Percentiles rank a stretch among this genome's conserved stretches.
Evolutionary conservation across 148 eudicot genomes (phyloP).

Genomic region (Chenopodium album): DNA sequence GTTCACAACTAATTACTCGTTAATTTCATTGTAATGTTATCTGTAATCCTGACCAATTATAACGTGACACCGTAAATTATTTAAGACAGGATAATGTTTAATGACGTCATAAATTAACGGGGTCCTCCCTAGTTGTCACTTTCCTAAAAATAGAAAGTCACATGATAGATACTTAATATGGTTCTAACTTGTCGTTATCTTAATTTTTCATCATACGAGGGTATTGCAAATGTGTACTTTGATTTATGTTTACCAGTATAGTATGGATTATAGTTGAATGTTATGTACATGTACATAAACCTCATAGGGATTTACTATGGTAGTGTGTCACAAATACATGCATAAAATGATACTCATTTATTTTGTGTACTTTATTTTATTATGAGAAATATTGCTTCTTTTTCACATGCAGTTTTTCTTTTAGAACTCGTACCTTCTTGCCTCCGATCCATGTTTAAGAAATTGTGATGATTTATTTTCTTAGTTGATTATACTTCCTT

Average conservation of each 20-base stretch:
- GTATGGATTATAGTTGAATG: too few relatives aligned
- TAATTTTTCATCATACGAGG: neutral
- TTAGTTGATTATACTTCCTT: too few relatives aligned
- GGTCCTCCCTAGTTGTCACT: neutral
- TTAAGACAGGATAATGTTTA: too few relatives aligned
- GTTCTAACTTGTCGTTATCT: neutral
- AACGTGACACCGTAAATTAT: too few relatives aligned
- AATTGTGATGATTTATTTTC: neutral
- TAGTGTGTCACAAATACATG: neutral
- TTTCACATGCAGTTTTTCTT: too few relatives aligned
- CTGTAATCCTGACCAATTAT: conserved; percentile 4
- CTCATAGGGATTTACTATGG: neutral
- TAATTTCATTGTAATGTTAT: neutral
- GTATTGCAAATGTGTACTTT: neutral
- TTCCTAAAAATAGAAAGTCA: neutral
- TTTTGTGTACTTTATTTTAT: too few relatives aligned
- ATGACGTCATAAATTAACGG: too few relatives aligned
- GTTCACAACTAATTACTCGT: neutral
- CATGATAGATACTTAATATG: neutral
- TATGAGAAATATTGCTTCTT: neutral
- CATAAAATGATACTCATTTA: too few relatives aligned
- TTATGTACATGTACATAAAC: neutral
- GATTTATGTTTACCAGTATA: too few relatives aligned
- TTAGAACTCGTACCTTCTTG: too few relatives aligned
- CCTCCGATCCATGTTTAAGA: neutral